These are phyloP conservation scores for Lithohypha guttulata DNA, from an alignment of 2,329 filamentous ascomycete genomes.

Conservation along the genomic window DNA sequence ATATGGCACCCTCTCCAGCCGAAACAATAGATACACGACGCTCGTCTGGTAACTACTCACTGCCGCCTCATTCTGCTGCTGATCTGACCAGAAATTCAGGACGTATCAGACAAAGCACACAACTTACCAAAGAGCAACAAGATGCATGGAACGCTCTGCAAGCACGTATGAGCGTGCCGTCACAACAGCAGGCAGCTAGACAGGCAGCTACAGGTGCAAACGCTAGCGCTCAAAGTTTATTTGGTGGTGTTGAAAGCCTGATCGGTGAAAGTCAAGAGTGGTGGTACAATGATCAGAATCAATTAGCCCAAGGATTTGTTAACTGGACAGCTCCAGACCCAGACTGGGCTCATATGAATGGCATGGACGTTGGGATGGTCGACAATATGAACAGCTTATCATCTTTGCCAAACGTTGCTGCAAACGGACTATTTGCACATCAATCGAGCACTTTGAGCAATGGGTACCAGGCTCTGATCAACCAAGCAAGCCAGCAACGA, in stretches of 20 bases:
- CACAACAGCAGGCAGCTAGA: slow-evolving; percentile 20
- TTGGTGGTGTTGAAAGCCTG: slow-evolving; percentile 50
- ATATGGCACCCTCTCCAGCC: slow-evolving; percentile 12
- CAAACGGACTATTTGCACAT: not conserved
- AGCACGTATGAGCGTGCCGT: slow-evolving; percentile 17
- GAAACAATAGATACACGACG: slow-evolving; percentile 15
- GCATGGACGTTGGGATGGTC: not conserved
- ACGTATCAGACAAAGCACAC: slow-evolving; percentile 14
- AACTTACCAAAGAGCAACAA: slow-evolving; percentile 23
- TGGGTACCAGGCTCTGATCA: no score
- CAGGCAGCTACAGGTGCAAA: slow-evolving; percentile 25
- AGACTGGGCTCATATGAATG: slow-evolving; percentile 15
- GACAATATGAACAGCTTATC: not conserved
- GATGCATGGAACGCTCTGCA: slow-evolving; percentile 28
- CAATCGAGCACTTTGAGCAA: no score
- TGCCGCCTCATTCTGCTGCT: slow-evolving; percentile 22
- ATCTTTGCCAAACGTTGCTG: not conserved
- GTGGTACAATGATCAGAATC: slow-evolving; percentile 53
- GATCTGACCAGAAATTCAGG: slow-evolving; percentile 17
- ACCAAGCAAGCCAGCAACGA: no score
- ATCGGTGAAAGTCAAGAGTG: slow-evolving; percentile 54
- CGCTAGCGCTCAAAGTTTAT: slow-evolving; percentile 39
- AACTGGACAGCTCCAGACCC: slow-evolving; percentile 41
- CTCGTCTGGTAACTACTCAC: slow-evolving; percentile 18
- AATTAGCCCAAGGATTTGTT: slow-evolving; percentile 50